These are phyloP conservation scores for Tolypocladium tropicale DNA, from an alignment of 2,329 filamentous ascomycete genomes.

Conservation along the genomic window DNA sequence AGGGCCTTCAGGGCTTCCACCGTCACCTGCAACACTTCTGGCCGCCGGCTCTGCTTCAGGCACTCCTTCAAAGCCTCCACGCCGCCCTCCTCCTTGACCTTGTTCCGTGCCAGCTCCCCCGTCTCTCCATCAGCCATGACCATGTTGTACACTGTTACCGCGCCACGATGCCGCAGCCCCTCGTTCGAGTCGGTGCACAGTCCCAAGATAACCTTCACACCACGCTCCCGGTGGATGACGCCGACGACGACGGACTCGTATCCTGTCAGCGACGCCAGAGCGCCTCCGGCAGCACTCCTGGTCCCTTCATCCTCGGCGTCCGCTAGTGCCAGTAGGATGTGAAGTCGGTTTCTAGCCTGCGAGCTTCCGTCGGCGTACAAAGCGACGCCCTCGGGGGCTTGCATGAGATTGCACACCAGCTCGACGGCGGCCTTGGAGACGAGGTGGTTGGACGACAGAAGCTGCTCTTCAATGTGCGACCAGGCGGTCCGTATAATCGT, in stretches of 20 bases:
- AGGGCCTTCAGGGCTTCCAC: conserved; percentile 64
- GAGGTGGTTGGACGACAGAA: conserved; percentile 65
- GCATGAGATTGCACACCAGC: conserved; percentile 82
- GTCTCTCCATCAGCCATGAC: conserved; percentile 55
- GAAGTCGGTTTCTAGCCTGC: conserved; percentile 62
- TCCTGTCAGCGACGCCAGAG: conserved; percentile 72
- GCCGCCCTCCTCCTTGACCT: conserved; percentile 51
- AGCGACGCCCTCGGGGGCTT: conserved; percentile 53
- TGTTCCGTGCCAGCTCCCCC: conserved; percentile 49
- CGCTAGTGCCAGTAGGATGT: conserved; percentile 77
- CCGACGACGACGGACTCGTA: conserved; percentile 65
- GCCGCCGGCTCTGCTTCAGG: conserved; percentile 56
- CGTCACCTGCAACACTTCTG: conserved; percentile 60
- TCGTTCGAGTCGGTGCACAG: conserved; percentile 67
- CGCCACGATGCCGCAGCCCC: conserved; percentile 60
- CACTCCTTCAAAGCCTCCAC: conserved; percentile 59
- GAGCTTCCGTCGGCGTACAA: conserved; percentile 59
- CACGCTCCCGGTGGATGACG: conserved; percentile 60
- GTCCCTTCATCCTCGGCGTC: conserved; percentile 77
- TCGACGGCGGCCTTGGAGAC: conserved; percentile 80
- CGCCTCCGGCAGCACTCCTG: conserved; percentile 75
- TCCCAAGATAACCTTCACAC: conserved; percentile 67
- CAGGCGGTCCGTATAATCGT: conserved; percentile 67
- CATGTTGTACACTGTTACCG: conserved; percentile 67
- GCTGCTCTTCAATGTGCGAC: conserved; percentile 68